phyloP scores from a whole-genome alignment of 2,329 filamentous ascomycete genomes.

The Penicillium nordicum region DNA sequence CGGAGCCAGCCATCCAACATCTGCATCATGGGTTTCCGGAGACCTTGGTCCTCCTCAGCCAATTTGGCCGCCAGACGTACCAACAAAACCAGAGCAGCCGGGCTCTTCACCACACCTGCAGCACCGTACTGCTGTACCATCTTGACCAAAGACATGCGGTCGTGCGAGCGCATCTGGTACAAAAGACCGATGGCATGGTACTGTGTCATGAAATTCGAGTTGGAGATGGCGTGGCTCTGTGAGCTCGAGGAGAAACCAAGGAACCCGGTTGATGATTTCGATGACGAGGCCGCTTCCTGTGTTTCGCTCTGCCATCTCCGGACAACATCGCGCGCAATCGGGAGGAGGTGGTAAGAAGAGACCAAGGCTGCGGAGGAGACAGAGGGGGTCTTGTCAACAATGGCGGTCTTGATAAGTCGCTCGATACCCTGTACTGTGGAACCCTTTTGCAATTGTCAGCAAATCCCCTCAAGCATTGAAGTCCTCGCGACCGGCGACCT shows the following conservation, averaged over 20 bases:
- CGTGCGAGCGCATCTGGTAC: constrained; percentile 96
- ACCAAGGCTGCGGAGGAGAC: constrained; percentile 94
- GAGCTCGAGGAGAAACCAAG: constrained; percentile 83
- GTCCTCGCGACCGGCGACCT: constrained; percentile 21
- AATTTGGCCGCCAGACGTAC: constrained; percentile 90
- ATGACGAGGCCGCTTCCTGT: constrained; percentile 87
- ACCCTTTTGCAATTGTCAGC: constrained; percentile 53
- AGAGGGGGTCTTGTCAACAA: constrained; percentile 97
- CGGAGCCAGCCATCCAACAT: constrained; percentile 93
- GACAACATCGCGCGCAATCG: constrained; percentile 92
- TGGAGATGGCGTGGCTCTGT: constrained; percentile 65
- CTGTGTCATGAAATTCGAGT: constrained; percentile 95
- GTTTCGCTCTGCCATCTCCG: constrained; percentile 98
- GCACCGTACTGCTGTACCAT: constrained; percentile 99
- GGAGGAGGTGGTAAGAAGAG: constrained; percentile 95
- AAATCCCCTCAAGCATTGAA: neutral
- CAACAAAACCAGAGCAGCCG: constrained; percentile 85
- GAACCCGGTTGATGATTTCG: constrained; percentile 85
- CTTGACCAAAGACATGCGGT: constrained; percentile 97
- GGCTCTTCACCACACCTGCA: constrained; percentile 89
- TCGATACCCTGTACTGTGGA: constrained; percentile 97
- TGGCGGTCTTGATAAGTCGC: constrained; percentile 96
- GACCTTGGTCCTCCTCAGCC: constrained; percentile 83
- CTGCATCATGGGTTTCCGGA: constrained; percentile 95
- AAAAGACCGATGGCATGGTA: constrained; percentile 97